Conservation (phyloP, 768 basidiomycete species). For the Suillus occidentalis region DNA sequence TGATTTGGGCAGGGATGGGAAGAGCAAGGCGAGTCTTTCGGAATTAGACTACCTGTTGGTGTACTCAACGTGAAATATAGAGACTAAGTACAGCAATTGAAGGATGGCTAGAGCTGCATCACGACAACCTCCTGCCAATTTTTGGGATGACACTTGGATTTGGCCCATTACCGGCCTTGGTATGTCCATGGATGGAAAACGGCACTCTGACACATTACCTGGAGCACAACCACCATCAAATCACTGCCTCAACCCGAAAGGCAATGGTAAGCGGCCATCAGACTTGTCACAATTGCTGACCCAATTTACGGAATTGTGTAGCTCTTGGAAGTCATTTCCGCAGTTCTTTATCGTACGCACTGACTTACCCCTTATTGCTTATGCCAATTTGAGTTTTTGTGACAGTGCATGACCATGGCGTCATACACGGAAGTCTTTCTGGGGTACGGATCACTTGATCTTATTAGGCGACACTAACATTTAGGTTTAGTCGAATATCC, state of each 20-base stretch:
- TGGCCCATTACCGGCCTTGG: slow-evolving; percentile 24
- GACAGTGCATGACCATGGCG: slow-evolving; percentile 6
- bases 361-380: not conserved
- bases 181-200: slow-evolving; percentile 28
- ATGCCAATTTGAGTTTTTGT: not conserved
- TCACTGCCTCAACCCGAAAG: slow-evolving; percentile 11
- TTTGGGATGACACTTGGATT: slow-evolving; percentile 20
- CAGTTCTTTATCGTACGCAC: slow-evolving; percentile 11
- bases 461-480: not conserved
- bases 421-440: slow-evolving; percentile 12
- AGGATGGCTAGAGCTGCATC: slow-evolving; percentile 27
- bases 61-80: not conserved
- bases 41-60: not conserved
- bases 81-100: slow-evolving; percentile 16
- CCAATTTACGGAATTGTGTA: not conserved
- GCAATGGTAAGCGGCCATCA: slow-evolving; percentile 15
- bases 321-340: slow-evolving; percentile 7
- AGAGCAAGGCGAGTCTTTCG: slow-evolving; percentile 16
- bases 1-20: slow-evolving; percentile 11
- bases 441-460: slow-evolving; percentile 9
- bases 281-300: not conserved
- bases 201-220: slow-evolving; percentile 23
- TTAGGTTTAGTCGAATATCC: slow-evolving; percentile 9
- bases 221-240: slow-evolving; percentile 5
- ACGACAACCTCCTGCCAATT: slow-evolving; percentile 21